These are phyloP conservation scores for Syzygium jambos DNA, from an alignment of 345 rosid species.

Conservation along the genomic window DNA sequence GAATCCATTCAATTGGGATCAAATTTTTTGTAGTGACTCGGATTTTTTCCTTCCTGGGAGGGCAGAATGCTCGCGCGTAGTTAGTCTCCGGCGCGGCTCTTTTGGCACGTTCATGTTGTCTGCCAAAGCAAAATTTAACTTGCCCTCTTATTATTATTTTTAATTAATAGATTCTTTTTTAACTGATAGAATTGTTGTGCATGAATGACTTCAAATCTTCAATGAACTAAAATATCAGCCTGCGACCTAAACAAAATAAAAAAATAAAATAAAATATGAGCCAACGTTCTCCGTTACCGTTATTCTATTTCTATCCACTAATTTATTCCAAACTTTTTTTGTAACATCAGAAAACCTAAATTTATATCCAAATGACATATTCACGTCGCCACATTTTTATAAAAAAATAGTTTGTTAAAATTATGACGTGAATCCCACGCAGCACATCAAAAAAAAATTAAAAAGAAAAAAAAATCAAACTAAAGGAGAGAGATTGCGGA, in stretches of 20 bases:
- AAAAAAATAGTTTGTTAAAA: too few relatives aligned
- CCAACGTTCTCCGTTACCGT: too few relatives aligned
- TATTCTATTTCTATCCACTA: not conserved
- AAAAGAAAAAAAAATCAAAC: too few relatives aligned
- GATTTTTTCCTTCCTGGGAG: not conserved
- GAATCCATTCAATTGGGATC: not conserved
- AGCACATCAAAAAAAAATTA: too few relatives aligned
- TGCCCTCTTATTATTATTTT: not conserved
- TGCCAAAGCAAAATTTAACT: not conserved
- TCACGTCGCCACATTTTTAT: not conserved
- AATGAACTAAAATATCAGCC: not conserved
- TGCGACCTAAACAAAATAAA: not conserved
- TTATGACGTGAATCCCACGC: too few relatives aligned
- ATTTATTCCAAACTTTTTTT: not conserved
- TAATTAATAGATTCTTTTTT: not conserved
- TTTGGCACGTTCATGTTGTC: not conserved
- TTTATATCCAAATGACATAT: not conserved
- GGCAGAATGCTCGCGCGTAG: not conserved
- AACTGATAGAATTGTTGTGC: not conserved
- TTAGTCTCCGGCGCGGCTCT: not conserved
- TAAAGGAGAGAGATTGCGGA: too few relatives aligned
- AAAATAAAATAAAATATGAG: not conserved
- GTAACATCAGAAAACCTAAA: accelerated
- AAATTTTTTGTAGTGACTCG: not conserved
- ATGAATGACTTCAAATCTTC: not conserved